Base-by-base conservation (phyloP, 441 rosid genomes). In the Gossypium davidsonii region DNA sequence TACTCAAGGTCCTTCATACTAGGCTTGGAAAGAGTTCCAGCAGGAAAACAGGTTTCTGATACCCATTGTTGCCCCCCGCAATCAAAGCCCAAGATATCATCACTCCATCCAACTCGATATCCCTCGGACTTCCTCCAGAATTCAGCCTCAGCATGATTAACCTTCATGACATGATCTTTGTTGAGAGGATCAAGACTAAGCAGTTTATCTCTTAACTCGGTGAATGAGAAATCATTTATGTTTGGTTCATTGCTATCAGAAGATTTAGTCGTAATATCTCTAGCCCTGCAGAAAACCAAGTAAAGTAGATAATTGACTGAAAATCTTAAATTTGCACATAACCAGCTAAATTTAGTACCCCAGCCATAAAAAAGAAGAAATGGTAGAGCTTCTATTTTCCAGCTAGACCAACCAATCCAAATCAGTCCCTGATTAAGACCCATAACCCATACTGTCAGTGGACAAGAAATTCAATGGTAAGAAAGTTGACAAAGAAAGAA, bases 61-160 rank as follows among this genome's bases (percentile, higher is more conserved):
- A 95, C 98, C 99, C 98, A 93, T 52, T 95, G 99, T 79, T 95
- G 99, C 73, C 97, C 99, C 76, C 99, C 98, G 75, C 98, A 95
- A 81, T 95, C 98, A 77, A 95, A 93, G 44, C 98, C 99, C 80
- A 95, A 78, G 63, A 95, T 92, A 73, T 93, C 98, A 85, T 93
- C 98, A 72, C 95, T 90, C 98, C 98, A 95, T 48, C 97, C 98
- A 62, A 91, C 88, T 82, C 98, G 90, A 75, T 88, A 91, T 77
- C 99, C 98, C 80, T 95, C 98, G 26, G 97, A 93, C 81, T 86
- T 95, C 82, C 75, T 91, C 98, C 99, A 91, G 87, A 86, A 95
- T 82, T 87, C 98, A 42, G 97, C 98, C 82, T 95, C 98, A 14
- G 97, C 96, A 73, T 79, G 86, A 80, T 91, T 93, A 61, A 93